Base-by-base conservation (phyloP, 2,329 filamentous ascomycete genomes). In the Dothideomycetes sp. region DNA sequence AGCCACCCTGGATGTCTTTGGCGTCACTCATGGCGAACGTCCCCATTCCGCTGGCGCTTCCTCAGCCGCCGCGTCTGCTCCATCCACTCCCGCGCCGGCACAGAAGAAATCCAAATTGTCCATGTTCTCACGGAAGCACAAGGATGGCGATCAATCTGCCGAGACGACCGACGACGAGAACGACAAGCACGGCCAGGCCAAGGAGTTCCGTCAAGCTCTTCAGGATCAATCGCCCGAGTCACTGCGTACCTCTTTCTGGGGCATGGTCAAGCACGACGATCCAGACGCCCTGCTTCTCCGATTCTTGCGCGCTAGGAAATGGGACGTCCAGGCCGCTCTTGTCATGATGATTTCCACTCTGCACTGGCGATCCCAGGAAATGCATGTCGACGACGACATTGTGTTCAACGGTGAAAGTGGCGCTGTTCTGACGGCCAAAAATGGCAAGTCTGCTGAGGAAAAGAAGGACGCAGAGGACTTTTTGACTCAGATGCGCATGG, bases 331-430 rank as follows among this genome's bases (percentile, higher is more conserved):
- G 37, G 87, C 86, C 58, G 91, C 91, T 4, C 71, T 96, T 18
- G 74, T 94, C 50, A 98, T 98, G 91, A 67, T 95, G 60, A 74
- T 98, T 30, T 86, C 86, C 2, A 94, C 91, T 1, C 84, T 96
- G 75, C 82, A 85, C 59, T 98, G 91, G 91, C 78, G 91, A 49
- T 66, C 78, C 43, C 70, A 74, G 25, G 85, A 94, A 45, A 82
- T 91, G 71, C 78, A 85, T 54, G 84, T 96, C 15, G 91, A 98
- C 56, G 80, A 84, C 44, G 84, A 94, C 51, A 81, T 98, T 52
- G 84, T 94, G 73, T 65, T 65, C 47, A 76, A 77, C 25, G 87
- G 86, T 30, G 87, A 94, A 57, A 73, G 71, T 19, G 70, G 70
- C 15, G 79, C 83, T n/a, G 50, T 79, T 13, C 64, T 73, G 30